Percentiles rank a stretch among this genome's conserved stretches.
Conservation (phyloP, 768 basidiomycete species). For the Xerocomellus chrysenteron region DNA sequence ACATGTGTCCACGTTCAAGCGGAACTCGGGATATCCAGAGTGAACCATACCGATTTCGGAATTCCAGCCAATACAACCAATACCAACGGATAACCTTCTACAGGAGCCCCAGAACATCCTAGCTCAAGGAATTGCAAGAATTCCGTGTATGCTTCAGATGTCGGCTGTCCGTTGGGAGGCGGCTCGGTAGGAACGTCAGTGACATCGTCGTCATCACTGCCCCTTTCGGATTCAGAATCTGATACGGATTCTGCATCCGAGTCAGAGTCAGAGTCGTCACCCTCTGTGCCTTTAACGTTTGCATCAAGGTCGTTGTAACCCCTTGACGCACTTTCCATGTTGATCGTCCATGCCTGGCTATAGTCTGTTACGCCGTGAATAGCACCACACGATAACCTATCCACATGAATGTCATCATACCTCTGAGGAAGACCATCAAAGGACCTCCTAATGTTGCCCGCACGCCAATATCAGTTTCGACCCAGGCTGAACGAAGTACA, state of each 20-base stretch:
- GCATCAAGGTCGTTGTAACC: conserved; percentile 31
- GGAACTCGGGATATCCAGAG: background rate
- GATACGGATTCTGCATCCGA: conserved; percentile 31
- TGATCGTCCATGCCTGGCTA: conserved; percentile 58
- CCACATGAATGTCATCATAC: conserved; percentile 35
- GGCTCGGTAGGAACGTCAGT: conserved; percentile 18
- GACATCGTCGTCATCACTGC: conserved; percentile 37
- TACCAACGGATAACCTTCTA: conserved; percentile 79
- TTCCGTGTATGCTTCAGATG: conserved; percentile 56
- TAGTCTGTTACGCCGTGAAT: conserved; percentile 45
- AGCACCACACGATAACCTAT: background rate
- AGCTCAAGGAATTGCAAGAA: conserved; percentile 78
- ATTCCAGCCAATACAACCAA: conserved; percentile 82
- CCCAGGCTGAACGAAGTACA: conserved; percentile 65
- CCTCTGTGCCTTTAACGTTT: conserved; percentile 15
- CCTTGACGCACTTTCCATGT: conserved; percentile 13
- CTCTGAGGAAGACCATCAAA: conserved; percentile 66
- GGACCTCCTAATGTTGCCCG: conserved; percentile 69
- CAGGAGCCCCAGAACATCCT: conserved; percentile 77
- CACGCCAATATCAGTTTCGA: conserved; percentile 71
- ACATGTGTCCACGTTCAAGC: background rate
- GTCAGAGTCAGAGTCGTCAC: conserved; percentile 33
- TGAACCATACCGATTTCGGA: conserved; percentile 54
- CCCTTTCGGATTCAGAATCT: conserved; percentile 18
- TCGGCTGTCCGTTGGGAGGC: background rate